Evolutionary conservation across 1,284 basidiomycete genomes (phyloP), one percentile per base, ranked within the genome.

Genomic region (Farysia itapuensis): DNA sequence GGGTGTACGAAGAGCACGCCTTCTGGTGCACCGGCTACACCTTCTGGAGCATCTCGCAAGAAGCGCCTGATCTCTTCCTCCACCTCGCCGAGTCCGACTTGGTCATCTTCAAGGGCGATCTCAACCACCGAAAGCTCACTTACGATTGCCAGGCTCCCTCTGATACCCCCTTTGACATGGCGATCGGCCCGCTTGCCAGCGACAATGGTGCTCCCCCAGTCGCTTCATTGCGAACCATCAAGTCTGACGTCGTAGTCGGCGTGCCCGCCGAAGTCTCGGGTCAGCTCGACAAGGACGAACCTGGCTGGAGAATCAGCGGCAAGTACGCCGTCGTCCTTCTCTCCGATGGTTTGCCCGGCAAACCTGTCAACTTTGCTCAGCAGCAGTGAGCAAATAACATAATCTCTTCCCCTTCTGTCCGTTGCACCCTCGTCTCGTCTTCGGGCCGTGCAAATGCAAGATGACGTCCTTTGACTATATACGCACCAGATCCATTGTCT

Each of bases 1-100:
- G 90, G 89, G 83, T 90, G 39, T 97, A 95, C 77, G 90, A 96
- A 78, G 88, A 92, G 78, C 94, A 96, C 70, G 90, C 93, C 25
- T 75, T 75, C 70, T 75, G 74, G 72, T 72, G 70, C 54, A 68
- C 71, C 11, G 73, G 59, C 31, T 75, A 75, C 57, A 77, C 74
- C 8, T 77, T 79, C 80, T 95, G 92, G 92, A 88, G 92, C 60
- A 79, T 97, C 46, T 87, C 87, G 68, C 82, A 83, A 39, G 91
- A 75, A 49, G 72, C 71, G 13, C 73, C 73, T 23, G 93, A 96
- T 83, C 82, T 96, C 39, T 96, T 95, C 84, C 82, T 95, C 43
- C 86, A 95, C 77, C 85, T 97, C 35, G 87, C 88, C 56, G 86
- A 85, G 32, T 90, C 89, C 23, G 88, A 97, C 75, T 84, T 96